Conservation (phyloP, 2,329 filamentous ascomycete species). For the Rhynchosporium graminicola region DNA sequence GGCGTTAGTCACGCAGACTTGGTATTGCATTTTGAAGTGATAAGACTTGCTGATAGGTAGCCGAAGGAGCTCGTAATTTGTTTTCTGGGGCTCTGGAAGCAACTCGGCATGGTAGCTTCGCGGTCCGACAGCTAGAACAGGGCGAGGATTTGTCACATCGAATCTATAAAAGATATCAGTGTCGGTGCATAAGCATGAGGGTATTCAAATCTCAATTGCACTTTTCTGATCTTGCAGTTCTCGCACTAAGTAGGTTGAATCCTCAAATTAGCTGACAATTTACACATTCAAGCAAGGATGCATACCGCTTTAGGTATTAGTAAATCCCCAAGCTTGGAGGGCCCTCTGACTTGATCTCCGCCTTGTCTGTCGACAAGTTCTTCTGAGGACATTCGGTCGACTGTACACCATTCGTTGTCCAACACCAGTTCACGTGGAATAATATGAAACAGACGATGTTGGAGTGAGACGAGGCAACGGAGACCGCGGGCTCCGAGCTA, state of each 20-base stretch:
- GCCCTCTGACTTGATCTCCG: neutral
- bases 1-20: neutral
- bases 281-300: neutral
- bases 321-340: slow-evolving; percentile 8
- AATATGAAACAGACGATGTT: neutral
- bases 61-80: slow-evolving; percentile 3
- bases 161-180: slow-evolving; percentile 17
- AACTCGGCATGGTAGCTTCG: slow-evolving; percentile 20
- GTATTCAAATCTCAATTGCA: neutral
- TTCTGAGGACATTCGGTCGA: neutral
- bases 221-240: slow-evolving; percentile 24
- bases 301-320: slow-evolving; percentile 23
- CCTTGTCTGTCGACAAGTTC: neutral
- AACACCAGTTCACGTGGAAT: neutral
- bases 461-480: neutral
- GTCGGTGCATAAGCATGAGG: neutral
- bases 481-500: slow-evolving; percentile 4
- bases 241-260: slow-evolving; percentile 15
- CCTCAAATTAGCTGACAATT: neutral
- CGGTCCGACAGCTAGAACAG: slow-evolving; percentile 26
- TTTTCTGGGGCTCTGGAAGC: slow-evolving; percentile 7
- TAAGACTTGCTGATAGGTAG: slow-evolving; percentile 1
- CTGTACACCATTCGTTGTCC: neutral
- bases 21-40: neutral
- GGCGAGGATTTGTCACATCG: slow-evolving; percentile 25